phyloP scores from a whole-genome alignment of 2,329 filamentous ascomycete species.

The Talaromyces piceae region DNA sequence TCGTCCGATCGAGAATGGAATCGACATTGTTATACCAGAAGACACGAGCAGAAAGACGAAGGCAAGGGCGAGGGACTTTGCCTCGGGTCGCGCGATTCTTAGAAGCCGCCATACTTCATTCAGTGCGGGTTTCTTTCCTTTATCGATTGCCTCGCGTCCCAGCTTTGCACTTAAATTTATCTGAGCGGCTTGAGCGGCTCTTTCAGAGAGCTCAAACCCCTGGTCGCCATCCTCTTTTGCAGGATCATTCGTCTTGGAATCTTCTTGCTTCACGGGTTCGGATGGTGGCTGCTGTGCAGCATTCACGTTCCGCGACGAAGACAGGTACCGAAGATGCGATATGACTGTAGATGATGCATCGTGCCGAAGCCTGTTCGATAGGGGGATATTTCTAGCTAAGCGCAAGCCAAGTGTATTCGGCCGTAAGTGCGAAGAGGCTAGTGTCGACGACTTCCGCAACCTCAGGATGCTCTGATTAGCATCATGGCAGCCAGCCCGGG shows the following conservation, averaged over 20 bases:
- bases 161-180: conserved; percentile 83
- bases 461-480: background rate
- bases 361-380: background rate
- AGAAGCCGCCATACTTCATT: conserved; percentile 79
- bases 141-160: conserved; percentile 63
- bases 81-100: conserved; percentile 80
- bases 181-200: conserved; percentile 76
- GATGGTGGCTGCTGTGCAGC: conserved; percentile 18
- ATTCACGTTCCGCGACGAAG: conserved; percentile 19
- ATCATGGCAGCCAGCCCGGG: background rate
- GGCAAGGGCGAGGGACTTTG: conserved; percentile 67
- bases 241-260: conserved; percentile 27
- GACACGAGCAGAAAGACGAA: conserved; percentile 82
- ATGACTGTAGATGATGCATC: conserved; percentile 10
- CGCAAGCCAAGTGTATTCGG: conserved; percentile 10
- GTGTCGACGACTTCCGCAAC: conserved; percentile 16
- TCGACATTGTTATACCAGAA: conserved; percentile 88
- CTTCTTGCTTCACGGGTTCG: conserved; percentile 13
- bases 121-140: conserved; percentile 50
- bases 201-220: conserved; percentile 68
- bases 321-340: conserved; percentile 21
- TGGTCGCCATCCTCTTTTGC: conserved; percentile 47
- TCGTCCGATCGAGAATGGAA: conserved; percentile 93
- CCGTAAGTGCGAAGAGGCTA: conserved; percentile 13
- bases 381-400: background rate